phyloP scores from a whole-genome alignment of 1,139 yeast species.

The Komagataea norvegica region DNA sequence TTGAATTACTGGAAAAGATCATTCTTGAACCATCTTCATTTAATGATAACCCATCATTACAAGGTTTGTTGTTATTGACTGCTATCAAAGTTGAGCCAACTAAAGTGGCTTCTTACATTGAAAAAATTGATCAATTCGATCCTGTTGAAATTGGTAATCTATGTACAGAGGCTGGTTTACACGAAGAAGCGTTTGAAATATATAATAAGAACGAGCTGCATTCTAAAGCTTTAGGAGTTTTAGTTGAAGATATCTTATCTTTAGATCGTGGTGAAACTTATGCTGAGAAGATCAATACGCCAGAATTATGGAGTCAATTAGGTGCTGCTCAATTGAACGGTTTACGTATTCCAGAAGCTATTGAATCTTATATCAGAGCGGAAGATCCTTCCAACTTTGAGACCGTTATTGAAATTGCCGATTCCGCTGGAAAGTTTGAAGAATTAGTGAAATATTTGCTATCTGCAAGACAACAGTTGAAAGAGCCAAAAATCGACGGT shows the following conservation, averaged over 20 bases:
- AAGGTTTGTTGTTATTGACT: conserved; percentile 86
- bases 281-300: conserved; percentile 82
- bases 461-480: conserved; percentile 91
- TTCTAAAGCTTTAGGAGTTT: conserved; percentile 78
- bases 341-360: conserved; percentile 85
- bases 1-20: conserved; percentile 91
- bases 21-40: conserved; percentile 96
- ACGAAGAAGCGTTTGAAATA: conserved; percentile 93
- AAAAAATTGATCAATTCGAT: conserved; percentile 85
- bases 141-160: conserved; percentile 92
- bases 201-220: conserved; percentile 81
- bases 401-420: conserved; percentile 91
- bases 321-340: conserved; percentile 97
- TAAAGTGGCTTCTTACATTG: conserved; percentile 78
- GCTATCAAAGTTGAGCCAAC: conserved; percentile 94
- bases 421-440: conserved; percentile 93
- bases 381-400: conserved; percentile 87
- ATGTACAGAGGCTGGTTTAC: conserved; percentile 81
- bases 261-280: conserved; percentile 92
- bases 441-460: conserved; percentile 81
- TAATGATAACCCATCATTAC: conserved; percentile 90
- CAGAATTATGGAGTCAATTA: conserved; percentile 90
- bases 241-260: conserved; percentile 90
- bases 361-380: conserved; percentile 83
- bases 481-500: conserved; percentile 92